Evolutionary conservation across 1,284 basidiomycete species (phyloP).

Genomic region (Sparassis latifolia): DNA sequence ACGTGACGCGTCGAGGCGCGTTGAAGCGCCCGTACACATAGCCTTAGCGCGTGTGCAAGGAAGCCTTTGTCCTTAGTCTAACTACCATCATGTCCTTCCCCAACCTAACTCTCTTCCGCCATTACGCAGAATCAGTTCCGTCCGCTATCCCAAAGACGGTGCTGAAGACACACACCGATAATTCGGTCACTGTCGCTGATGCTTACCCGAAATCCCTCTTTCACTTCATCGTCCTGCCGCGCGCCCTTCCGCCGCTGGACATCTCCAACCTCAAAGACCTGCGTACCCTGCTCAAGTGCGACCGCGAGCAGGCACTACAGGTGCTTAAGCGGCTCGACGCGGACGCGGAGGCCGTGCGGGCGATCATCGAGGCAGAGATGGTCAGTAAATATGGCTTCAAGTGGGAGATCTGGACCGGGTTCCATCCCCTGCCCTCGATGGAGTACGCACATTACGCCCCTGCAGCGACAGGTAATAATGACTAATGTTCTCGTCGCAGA

Average conservation of each 20-base stretch:
- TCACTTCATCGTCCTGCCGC: slow-evolving; percentile 78
- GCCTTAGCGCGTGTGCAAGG: no score
- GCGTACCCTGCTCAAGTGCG: slow-evolving; percentile 49
- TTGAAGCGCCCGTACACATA: no score
- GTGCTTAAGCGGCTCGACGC: slow-evolving; percentile 52
- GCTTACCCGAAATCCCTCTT: slow-evolving; percentile 82
- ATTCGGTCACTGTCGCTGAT: slow-evolving; percentile 77
- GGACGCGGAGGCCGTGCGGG: slow-evolving; percentile 48
- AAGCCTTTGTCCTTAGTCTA: no score
- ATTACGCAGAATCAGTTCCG: no score
- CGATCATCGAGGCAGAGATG: slow-evolving; percentile 81
- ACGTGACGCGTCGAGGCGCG: no score
- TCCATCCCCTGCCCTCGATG: slow-evolving; percentile 82
- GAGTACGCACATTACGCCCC: slow-evolving; percentile 39
- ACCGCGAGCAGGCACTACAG: slow-evolving; percentile 44
- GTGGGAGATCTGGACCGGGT: slow-evolving; percentile 80
- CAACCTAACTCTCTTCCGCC: no score
- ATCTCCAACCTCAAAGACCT: slow-evolving; percentile 48
- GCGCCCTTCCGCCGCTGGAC: slow-evolving; percentile 29
- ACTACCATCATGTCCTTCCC: no score
- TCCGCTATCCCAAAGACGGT: slow-evolving; percentile 18
- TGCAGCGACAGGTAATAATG: background rate
- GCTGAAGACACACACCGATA: slow-evolving; percentile 54
- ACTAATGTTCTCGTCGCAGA: slow-evolving; percentile 32
- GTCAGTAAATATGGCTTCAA: slow-evolving; percentile 64